Conservation (phyloP, 371 early-diverging fungal genomes). For the Mucor indicus region DNA sequence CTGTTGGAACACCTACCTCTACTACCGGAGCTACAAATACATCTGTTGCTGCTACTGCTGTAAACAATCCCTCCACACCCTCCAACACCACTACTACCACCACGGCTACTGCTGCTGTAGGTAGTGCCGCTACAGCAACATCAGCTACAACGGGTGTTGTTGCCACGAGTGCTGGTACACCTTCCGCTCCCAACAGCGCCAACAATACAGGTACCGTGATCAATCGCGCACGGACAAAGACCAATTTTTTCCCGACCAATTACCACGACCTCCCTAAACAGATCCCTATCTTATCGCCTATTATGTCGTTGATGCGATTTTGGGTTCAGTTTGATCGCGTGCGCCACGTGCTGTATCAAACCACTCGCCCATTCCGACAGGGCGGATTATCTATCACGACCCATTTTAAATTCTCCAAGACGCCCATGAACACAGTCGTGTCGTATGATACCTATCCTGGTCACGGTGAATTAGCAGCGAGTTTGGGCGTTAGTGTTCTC, state of each 20-base stretch:
- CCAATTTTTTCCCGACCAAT: neutral
- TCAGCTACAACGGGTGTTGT: neutral
- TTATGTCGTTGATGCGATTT: conserved; percentile 34
- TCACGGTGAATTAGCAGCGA: conserved; percentile 26
- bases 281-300: conserved; percentile 32
- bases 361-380: conserved; percentile 28
- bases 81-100: conserved; percentile 2
- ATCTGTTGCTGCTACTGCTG: neutral
- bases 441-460: conserved; percentile 30
- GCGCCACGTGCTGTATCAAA: conserved; percentile 30
- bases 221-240: conserved; percentile 6
- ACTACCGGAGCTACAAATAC: neutral
- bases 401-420: conserved; percentile 28
- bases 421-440: neutral
- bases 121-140: neutral
- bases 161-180: neutral
- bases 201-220: neutral
- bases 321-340: conserved; percentile 46
- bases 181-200: neutral
- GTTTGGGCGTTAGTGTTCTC: conserved; percentile 29
- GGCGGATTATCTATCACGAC: conserved; percentile 29
- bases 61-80: too few relatives aligned
- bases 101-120: neutral
- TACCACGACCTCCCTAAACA: conserved; percentile 15
- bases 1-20: neutral